Evolutionary conservation across 2,329 filamentous ascomycete species (phyloP).

Genomic region (Trichocomaceae sp.): DNA sequence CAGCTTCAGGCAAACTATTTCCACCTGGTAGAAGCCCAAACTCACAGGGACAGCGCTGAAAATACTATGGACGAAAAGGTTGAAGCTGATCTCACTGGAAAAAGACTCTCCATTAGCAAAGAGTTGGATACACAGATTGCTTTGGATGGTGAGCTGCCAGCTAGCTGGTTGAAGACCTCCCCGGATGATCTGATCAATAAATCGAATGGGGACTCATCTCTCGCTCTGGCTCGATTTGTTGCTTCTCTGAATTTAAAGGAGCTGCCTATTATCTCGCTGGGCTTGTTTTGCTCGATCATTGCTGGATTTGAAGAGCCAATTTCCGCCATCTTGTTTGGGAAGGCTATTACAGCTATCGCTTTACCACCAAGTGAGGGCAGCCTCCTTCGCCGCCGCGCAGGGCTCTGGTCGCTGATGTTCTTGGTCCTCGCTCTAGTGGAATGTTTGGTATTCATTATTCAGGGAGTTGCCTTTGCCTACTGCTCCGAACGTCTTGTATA

Average conservation of each 20-base stretch:
- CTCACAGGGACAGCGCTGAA: too few relatives aligned
- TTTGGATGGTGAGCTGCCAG: too few relatives aligned
- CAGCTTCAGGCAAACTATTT: constrained; percentile 66
- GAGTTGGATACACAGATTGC: too few relatives aligned
- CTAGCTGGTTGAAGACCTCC: too few relatives aligned
- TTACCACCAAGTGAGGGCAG: constrained; percentile 26
- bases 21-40: constrained; percentile 64
- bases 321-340: constrained; percentile 77
- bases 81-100: too few relatives aligned
- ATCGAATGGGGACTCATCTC: too few relatives aligned
- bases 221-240: too few relatives aligned
- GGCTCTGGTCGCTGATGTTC: constrained; percentile 86
- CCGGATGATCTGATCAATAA: too few relatives aligned
- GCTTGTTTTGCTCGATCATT: constrained; percentile 66
- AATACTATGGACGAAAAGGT: too few relatives aligned
- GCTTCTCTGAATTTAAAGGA: too few relatives aligned
- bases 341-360: constrained; percentile 69
- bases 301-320: constrained; percentile 74
- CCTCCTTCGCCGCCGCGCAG: constrained; percentile 60
- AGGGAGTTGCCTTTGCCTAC: constrained; percentile 70
- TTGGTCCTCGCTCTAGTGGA: constrained; percentile 72
- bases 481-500: constrained; percentile 79
- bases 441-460: constrained; percentile 59
- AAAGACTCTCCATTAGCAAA: too few relatives aligned
- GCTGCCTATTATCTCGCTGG: too few relatives aligned